Conservation (phyloP, 2,329 filamentous ascomycete genomes). For the Fusarium chaquense region DNA sequence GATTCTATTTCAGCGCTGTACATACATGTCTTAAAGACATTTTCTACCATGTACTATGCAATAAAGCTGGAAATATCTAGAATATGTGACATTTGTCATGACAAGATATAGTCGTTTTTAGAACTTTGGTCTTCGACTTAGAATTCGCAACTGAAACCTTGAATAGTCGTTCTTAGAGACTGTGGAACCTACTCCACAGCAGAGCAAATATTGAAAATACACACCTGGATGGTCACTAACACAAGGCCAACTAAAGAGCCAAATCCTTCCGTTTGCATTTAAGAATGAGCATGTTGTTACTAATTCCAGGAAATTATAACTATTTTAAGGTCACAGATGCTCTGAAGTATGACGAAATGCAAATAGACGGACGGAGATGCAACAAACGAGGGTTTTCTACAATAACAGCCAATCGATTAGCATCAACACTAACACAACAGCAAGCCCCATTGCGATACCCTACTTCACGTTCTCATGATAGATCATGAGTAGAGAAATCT, state of each 20-base stretch:
- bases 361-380: conserved; percentile 51
- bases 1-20: neutral
- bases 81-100: too few species aligned
- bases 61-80: neutral
- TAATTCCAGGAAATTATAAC: too few species aligned
- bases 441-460: neutral
- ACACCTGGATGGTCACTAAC: neutral
- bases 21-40: neutral
- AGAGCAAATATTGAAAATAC: neutral
- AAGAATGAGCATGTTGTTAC: too few species aligned
- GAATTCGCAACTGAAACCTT: too few species aligned
- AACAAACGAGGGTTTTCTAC: conserved; percentile 49
- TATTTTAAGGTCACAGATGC: neutral
- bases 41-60: neutral
- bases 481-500: neutral
- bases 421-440: neutral
- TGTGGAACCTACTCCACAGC: neutral
- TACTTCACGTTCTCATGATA: neutral
- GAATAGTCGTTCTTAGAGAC: neutral
- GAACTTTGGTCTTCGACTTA: too few species aligned
- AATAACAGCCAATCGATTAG: neutral
- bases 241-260: neutral
- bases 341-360: conserved; percentile 44
- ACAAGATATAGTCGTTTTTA: too few species aligned
- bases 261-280: neutral